Evolutionary conservation across 148 eudicot genomes (phyloP), one percentile per base, ranked within the genome.

Genomic region (Polygonum maritimum): DNA sequence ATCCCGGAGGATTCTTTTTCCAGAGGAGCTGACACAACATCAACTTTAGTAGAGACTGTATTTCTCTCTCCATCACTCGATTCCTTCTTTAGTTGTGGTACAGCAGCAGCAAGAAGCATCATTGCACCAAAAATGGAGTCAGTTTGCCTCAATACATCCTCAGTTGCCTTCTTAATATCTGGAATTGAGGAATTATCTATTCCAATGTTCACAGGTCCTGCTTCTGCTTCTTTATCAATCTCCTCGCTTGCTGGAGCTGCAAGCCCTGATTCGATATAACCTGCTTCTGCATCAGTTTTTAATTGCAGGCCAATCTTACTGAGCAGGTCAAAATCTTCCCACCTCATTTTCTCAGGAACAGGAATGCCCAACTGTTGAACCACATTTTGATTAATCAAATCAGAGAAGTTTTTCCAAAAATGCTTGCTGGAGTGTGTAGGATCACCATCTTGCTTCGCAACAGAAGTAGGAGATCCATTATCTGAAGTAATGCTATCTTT

Each of bases 191-290:
- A 79, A 79, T 83, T 88, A 48, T 78, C 79, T 73, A 49, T 84
- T 57, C 77, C 78, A 72, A 79, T 51, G 44, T 79, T 62, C 48
- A 73, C 74, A 38, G 81, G 72, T 35, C 76, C 80, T 60, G 80
- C 54, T 76, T 81, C 78, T 41, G 51, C 76, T 78, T 73, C 81
- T 73, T 65, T 78, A 76, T 75, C 81, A 63, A 65, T 73, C 18
- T 79, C 83, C 76, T 81, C 76, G 75, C 73, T 74, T 69, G 82
- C 71, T 39, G 96, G 89, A 67, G 88, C 86, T 76, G 97, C 98
- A 83, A 95, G 96, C 79, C 98, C 98, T 36, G 96, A 89, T 81
- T 95, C 94, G 52, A 95, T 78, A 89, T 92, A 95, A 62, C 80
- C 76, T 71, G 91, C 93, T 75, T 95, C 98, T 60, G 98, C 98